Evolutionary conservation across 2,329 filamentous ascomycete species (phyloP).

Genomic region (Scolecobasidium constrictum): DNA sequence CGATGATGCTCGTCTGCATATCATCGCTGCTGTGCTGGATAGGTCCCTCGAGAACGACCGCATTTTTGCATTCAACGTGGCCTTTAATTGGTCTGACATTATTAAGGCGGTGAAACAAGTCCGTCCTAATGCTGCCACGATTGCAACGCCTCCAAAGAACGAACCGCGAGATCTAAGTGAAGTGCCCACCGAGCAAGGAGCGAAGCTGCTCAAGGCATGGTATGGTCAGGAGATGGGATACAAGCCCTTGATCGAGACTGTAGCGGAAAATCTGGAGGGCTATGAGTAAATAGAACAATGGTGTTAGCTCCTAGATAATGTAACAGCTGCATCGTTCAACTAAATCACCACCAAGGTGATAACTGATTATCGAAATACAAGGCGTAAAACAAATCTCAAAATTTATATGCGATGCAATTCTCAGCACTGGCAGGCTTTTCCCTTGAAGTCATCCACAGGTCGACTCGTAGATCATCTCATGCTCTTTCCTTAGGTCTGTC

Average conservation of each 20-base stretch:
- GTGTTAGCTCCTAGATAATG: neutral
- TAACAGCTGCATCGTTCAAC: neutral
- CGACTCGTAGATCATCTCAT: neutral
- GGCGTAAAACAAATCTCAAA: neutral
- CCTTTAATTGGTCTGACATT: slow-evolving; percentile 8
- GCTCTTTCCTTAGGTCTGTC: neutral
- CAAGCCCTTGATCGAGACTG: neutral
- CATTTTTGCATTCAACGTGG: slow-evolving; percentile 9
- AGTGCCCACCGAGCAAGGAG: slow-evolving; percentile 1
- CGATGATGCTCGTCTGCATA: slow-evolving; percentile 25
- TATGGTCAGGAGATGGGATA: slow-evolving; percentile 1
- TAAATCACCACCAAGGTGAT: neutral
- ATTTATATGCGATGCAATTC: neutral
- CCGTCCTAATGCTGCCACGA: neutral
- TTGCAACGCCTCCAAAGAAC: neutral
- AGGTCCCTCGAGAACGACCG: slow-evolving; percentile 6
- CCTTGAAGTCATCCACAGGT: neutral
- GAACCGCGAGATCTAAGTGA: neutral
- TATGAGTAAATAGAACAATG: neutral
- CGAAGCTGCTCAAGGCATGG: slow-evolving; percentile 1
- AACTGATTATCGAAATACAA: neutral
- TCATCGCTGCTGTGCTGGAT: slow-evolving; percentile 5
- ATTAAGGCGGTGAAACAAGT: slow-evolving; percentile 5
- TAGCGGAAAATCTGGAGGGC: neutral
- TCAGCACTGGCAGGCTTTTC: neutral